A percentile compares a stretch with the other conserved stretches of the same genome.
Evolutionary conservation across 257 asterid genomes (phyloP).

Genomic region (Primulina eburnea): DNA sequence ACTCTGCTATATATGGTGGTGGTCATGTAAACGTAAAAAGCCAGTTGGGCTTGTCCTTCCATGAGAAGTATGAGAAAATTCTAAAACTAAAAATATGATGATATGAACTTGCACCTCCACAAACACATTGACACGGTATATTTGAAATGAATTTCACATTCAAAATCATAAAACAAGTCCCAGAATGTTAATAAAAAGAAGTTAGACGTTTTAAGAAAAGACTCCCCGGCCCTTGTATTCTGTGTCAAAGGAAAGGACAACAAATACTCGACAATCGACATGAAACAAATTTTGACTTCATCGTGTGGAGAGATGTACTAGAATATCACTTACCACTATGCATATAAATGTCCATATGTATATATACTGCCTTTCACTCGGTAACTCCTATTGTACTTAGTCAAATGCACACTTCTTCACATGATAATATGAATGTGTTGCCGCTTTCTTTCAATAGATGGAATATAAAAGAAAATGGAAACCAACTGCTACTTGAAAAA

Average conservation of each 20-base stretch:
- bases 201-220: not conserved
- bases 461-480: conserved; percentile 9
- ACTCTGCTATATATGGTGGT: not conserved
- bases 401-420: not conserved
- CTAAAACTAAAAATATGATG: not conserved
- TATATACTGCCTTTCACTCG: conserved; percentile 13
- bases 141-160: not conserved
- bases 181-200: not conserved
- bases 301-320: not conserved
- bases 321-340: not conserved
- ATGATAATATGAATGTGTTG: not conserved
- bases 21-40: not conserved
- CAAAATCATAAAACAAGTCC: conserved; percentile 9
- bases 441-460: not conserved
- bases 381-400: conserved; percentile 1
- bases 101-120: not conserved
- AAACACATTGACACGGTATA: not conserved
- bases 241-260: not conserved
- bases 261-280: too few species aligned
- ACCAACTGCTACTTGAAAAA: conserved; percentile 19
- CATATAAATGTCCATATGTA: not conserved
- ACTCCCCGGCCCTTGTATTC: not conserved
- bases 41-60: not conserved
- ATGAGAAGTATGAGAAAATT: not conserved
- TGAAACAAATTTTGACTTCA: conserved; percentile 11